phyloP scores from a whole-genome alignment of 192 early-diverging fungal species.

The Mortierella hygrophila region DNA sequence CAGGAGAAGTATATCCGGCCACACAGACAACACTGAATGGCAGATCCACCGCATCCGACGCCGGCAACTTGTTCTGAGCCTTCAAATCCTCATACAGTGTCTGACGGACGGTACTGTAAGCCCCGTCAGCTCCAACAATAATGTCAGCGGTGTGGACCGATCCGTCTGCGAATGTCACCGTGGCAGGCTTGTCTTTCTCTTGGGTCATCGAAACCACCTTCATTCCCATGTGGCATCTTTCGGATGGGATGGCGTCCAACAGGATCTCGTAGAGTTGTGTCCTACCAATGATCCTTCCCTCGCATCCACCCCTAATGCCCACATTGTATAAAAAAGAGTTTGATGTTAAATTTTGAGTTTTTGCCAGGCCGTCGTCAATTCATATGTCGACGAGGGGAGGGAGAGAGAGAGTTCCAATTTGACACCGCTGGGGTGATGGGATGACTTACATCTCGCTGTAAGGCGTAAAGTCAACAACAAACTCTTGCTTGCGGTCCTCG shows the following conservation, averaged over 20 bases:
- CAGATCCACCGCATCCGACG: neutral
- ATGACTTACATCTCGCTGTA: neutral
- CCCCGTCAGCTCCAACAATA: neutral
- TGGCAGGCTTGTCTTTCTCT: neutral
- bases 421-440: too few species aligned
- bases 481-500: constrained; percentile 1
- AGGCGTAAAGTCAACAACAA: constrained; percentile 6
- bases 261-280: neutral
- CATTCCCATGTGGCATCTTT: constrained; percentile 2
- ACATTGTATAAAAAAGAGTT: neutral
- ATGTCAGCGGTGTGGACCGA: neutral
- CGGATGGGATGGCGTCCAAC: neutral
- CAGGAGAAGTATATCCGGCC: neutral
- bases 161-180: neutral
- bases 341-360: neutral
- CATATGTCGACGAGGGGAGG: neutral
- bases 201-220: neutral
- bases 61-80: neutral
- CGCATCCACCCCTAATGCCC: neutral
- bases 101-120: neutral
- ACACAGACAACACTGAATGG: constrained; percentile 4
- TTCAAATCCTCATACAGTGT: neutral
- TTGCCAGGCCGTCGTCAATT: neutral
- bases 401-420: too few species aligned
- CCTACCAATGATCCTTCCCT: neutral